Base-by-base conservation (phyloP, 176 grass and related monocot genomes). In the Lolium rigidum region DNA sequence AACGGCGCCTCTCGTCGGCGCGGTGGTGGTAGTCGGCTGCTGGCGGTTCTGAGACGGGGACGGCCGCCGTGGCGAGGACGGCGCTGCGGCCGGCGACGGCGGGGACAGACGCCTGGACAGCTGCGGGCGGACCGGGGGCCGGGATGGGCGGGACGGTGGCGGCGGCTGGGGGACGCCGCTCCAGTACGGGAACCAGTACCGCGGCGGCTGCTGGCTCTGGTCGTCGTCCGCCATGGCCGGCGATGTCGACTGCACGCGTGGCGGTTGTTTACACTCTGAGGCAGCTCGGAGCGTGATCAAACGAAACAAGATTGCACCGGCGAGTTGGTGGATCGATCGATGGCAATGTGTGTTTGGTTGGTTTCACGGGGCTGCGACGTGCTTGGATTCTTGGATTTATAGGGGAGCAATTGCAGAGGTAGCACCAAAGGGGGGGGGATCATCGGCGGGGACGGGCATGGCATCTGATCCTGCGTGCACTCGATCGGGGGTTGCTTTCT, bases 171-270 rank as follows among this genome's bases (percentile, higher is more conserved):
- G 79, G 0, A 73, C 44, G 3, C 21, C 51, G 37, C 74, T 64
- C 84, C 84, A 87, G 66, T 83, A 83, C 12, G 84, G 80, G 84
- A 90, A 87, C 89, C 84, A 90, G 80, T 15, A 74, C 6, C 80
- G 26, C 62, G 64, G 88, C 26, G 14, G 10, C 69, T 52, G 88
- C 46, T 75, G 84, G 69, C 66, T 78, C 56, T 87, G 61, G 14
- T 87, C 84, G 54, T 47, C 89, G 52, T 61, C 80, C 84, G 86
- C 84, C 84, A 90, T 90, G 55, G 9, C 67, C 10, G 28, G 51
- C 51, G 51, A 54, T 15, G 51, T 54, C 51, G 15, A 54, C 51
- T 4, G 20, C 57, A 16, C 57, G 18, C 8, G 37, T 35, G 65
- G 7, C 10, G 59, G 10, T 44, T 8, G 31, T 10, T 39, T 69